Evolutionary conservation across 148 eudicot genomes (phyloP), one percentile per base, ranked within the genome.

Genomic region (Talinum fruticosum): DNA sequence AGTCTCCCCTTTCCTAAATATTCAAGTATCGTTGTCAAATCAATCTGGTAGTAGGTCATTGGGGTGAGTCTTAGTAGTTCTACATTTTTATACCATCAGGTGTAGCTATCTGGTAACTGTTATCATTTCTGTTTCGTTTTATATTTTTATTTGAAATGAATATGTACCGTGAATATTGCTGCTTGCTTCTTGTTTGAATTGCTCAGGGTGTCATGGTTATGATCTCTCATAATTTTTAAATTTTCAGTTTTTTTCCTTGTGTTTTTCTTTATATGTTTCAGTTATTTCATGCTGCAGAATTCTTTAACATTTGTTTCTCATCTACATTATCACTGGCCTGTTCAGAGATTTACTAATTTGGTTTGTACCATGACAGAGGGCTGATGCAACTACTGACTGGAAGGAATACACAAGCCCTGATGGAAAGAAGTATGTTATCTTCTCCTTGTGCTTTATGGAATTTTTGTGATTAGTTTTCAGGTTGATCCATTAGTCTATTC

Each of bases 331-430:
- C 28, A 59, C 7, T 59, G 16, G 64, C 12, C 64, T 59, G 64
- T 59, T 24, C 6, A 13, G 64, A n/a, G 10, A 10, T 59, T 59
- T 59, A 4, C 29, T 59, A 59, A 24, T 59, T 62, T 66, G 36
- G 68, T 36, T 18, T 61, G 57, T 72, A 68, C 72, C 57, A 53
- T 85, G 79, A 85, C 93, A 96, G 99, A 87, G 87, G 79, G 98
- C 98, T 59, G 99, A 96, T 91, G 97, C 98, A 69, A 81, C 98
- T 73, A 96, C 99, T 80, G 89, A 96, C 81, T 96, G 99, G 99
- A 89, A 84, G 84, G 99, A 96, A 80, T 85, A 78, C 75, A 84
- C 75, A 14, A 87, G 94, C 78, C 93, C 92, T 74, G 91, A 87
- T 73, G 98, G 98, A 82, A 87, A 87, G 81, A 96, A 84, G 99